These are phyloP conservation scores for Phytopythium ostracodes DNA, from an alignment of 352 stramenopile genomes.

Conservation along the genomic window DNA sequence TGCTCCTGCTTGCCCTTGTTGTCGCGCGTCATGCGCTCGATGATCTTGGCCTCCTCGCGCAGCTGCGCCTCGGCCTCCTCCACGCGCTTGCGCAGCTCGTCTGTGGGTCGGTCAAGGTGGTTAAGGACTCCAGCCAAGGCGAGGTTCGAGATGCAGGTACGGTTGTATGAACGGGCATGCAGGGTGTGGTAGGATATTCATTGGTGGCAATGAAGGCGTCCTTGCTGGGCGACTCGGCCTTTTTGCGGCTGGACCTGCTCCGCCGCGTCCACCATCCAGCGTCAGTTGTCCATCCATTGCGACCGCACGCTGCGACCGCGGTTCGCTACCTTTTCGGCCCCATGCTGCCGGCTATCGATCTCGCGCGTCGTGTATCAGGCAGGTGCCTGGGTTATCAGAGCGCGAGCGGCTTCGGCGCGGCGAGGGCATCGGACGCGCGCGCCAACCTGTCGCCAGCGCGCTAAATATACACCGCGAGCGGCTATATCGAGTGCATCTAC, in stretches of 20 bases:
- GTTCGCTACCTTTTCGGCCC: conserved; percentile 35
- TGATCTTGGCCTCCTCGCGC: conserved; percentile 77
- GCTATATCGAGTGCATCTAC: neutral
- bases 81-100: conserved; percentile 66
- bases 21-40: conserved; percentile 74
- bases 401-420: neutral
- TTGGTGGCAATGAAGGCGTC: conserved; percentile 64
- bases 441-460: neutral
- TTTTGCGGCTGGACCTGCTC: conserved; percentile 21
- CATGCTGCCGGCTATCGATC: conserved; percentile 15
- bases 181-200: conserved; percentile 47
- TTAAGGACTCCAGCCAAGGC: neutral
- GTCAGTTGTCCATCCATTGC: neutral
- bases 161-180: neutral
- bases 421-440: neutral
- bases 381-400: no score
- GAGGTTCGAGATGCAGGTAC: neutral
- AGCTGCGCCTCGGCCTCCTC: conserved; percentile 72
- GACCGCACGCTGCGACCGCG: neutral
- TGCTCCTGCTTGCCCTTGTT: conserved; percentile 73
- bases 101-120: conserved; percentile 20
- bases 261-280: no score
- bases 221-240: conserved; percentile 14
- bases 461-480: neutral
- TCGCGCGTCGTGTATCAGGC: neutral